phyloP scores from a whole-genome alignment of 257 asterid genomes.

The Mentha longifolia region DNA sequence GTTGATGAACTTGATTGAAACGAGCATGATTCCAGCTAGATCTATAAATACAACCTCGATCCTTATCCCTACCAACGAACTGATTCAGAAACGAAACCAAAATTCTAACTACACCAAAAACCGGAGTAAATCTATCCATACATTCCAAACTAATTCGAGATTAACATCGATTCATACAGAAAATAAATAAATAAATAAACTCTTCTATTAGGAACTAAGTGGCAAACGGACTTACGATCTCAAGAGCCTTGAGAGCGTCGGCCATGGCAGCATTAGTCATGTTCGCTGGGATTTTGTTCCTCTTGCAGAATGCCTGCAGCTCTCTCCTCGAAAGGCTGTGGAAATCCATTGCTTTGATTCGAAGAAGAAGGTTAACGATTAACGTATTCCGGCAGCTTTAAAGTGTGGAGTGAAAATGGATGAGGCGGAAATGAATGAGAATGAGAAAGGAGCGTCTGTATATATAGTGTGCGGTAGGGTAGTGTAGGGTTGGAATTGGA shows the following conservation, averaged over 20 bases:
- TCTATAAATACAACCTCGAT: not conserved
- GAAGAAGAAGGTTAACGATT: not conserved
- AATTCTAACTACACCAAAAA: not conserved
- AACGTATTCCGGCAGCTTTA: not conserved
- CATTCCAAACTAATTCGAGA: not conserved
- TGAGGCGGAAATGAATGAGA: constrained; percentile 23
- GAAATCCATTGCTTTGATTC: constrained; percentile 61
- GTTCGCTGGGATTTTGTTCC: constrained; percentile 77
- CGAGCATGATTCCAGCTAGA: constrained; percentile 4
- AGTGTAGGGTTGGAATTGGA: constrained; percentile 24
- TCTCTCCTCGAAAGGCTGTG: constrained; percentile 67
- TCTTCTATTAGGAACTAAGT: not conserved
- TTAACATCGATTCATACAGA: not conserved
- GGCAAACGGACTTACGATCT: constrained; percentile 47
- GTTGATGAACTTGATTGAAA: not conserved
- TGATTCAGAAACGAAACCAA: not conserved
- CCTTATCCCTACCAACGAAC: not conserved
- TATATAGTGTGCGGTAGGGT: constrained; percentile 31
- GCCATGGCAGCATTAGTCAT: constrained; percentile 72
- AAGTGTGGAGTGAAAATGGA: not conserved
- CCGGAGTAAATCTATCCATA: not conserved
- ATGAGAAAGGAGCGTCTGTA: constrained; percentile 1
- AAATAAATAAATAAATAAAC: not conserved
- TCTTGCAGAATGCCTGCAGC: constrained; percentile 75
- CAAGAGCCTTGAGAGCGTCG: constrained; percentile 64